These are phyloP conservation scores for Taiwanofungus camphoratus DNA, from an alignment of 1,284 basidiomycete species.

Conservation along the genomic window DNA sequence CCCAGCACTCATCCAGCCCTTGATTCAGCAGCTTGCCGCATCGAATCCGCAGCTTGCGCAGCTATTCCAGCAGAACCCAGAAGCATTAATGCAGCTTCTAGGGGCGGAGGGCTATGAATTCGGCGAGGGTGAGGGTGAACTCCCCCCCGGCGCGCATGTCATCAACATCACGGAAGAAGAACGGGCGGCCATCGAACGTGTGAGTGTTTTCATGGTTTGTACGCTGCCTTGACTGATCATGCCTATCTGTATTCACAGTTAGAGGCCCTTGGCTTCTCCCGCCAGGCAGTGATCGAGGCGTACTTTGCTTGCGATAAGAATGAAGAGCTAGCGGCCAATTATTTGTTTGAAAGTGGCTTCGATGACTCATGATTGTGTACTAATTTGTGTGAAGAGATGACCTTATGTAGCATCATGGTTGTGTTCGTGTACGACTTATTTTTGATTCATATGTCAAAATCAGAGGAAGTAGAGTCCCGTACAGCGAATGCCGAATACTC, in stretches of 20 bases:
- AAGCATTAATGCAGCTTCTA: slow-evolving; percentile 62
- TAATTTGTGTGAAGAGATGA: slow-evolving; percentile 8
- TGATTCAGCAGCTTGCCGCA: slow-evolving; percentile 78
- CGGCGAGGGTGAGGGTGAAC: slow-evolving; percentile 42
- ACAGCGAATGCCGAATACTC: no score
- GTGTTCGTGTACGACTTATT: slow-evolving; percentile 6
- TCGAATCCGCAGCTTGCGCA: slow-evolving; percentile 74
- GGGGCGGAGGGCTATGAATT: slow-evolving; percentile 37
- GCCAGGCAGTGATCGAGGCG: slow-evolving; percentile 75
- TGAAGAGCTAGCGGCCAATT: slow-evolving; percentile 92
- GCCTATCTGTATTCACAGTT: slow-evolving; percentile 42
- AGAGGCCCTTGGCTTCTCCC: slow-evolving; percentile 80
- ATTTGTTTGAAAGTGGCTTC: slow-evolving; percentile 73
- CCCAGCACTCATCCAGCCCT: slow-evolving; percentile 70
- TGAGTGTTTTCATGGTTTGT: slow-evolving; percentile 34
- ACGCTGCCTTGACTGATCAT: slow-evolving; percentile 7
- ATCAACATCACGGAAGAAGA: slow-evolving; percentile 81
- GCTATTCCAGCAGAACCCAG: slow-evolving; percentile 62
- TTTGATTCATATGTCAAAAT: no score
- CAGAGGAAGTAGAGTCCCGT: no score
- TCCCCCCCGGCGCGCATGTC: slow-evolving; percentile 62
- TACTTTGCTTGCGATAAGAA: slow-evolving; percentile 94
- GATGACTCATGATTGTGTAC: slow-evolving; percentile 42
- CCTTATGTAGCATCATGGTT: slow-evolving; percentile 6
- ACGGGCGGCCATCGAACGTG: slow-evolving; percentile 79